Evolutionary conservation across 805 yeast species (phyloP), one percentile per base, ranked within the genome.

Genomic region (Yamadazyma sp.): DNA sequence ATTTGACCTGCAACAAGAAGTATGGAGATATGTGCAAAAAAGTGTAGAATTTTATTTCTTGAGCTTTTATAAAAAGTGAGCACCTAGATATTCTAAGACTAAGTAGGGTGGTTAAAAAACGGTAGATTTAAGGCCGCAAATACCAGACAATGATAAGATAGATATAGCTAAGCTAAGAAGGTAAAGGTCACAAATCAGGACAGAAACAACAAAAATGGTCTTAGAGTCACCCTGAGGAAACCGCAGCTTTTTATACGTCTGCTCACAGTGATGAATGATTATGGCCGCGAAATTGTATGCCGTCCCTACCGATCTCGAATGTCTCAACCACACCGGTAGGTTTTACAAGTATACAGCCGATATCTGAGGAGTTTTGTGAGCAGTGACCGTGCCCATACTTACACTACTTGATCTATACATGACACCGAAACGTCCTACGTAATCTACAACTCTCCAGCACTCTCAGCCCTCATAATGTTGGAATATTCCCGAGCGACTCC

Each of bases 221-320:
- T 19, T 30, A 13, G 9, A 12, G 8, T 12, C 16, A 30, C 13
- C 16, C 25, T 16, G 33, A 30, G 33, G 23, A 30, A 30, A 30
- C 14, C 9, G 16, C 16, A 30, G 33, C 17, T 20, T 30, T 30
- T 30, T 30, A 30, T 30, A 30, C n/a, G 16, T 19, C 33, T 18
- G 33, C 33, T 30, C 33, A 30, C 33, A 15, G 31, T 28, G 23
- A 25, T 30, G 33, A 20, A 20, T 30, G 33, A 30, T 29, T 17
- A 15, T 20, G 13, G 13, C 14, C 29, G 29, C 36, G 36, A 24
- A 17, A 10, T 18, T 25, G 10, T 25, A 14, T 24, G 36, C 29
- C 29, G 36, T 33, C 36, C 36, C 20, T 29, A 33, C 36, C 29
- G 36, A 33, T 24, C 36, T 17, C 16, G 8, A 25, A 14, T 13